These are phyloP conservation scores for Angomonas deanei DNA, from an alignment of 208 protist species.

Conservation along the genomic window DNA sequence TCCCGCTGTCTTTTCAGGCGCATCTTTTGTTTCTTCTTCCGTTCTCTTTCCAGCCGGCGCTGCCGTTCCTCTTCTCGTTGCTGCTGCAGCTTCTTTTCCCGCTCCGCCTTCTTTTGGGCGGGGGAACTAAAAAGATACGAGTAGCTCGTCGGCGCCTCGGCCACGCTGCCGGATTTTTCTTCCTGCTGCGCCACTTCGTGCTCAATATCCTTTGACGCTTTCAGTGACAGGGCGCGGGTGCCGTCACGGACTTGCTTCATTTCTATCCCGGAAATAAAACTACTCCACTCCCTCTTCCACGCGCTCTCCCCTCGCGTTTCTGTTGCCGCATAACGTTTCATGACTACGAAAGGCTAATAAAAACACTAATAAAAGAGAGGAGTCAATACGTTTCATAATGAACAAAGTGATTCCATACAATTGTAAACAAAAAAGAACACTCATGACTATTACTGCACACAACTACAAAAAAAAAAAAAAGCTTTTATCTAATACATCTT, in stretches of 20 bases:
- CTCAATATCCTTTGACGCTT: constrained; percentile 50
- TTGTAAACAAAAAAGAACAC: constrained; percentile 6
- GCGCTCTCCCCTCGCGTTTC: constrained; percentile 79
- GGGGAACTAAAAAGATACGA: constrained; percentile 82
- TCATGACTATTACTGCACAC: neutral
- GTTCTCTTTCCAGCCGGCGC: neutral
- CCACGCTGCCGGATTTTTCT: neutral
- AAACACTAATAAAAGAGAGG: neutral
- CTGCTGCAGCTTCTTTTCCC: constrained; percentile 16
- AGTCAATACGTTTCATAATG: neutral
- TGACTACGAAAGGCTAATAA: neutral
- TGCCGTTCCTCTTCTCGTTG: constrained; percentile 16
- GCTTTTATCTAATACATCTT: too few relatives aligned
- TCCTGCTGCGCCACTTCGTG: constrained; percentile 6
- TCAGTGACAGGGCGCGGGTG: constrained; percentile 43
- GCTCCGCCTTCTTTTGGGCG: constrained; percentile 59
- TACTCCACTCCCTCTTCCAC: constrained; percentile 78
- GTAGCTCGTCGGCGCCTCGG: constrained; percentile 26
- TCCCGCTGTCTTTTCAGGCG: constrained; percentile 18
- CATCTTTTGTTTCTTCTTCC: constrained; percentile 3
- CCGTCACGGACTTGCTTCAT: constrained; percentile 71
- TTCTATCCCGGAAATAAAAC: constrained; percentile 80
- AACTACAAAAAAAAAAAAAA: constrained; percentile 15
- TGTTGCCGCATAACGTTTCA: constrained; percentile 54
- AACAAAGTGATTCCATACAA: neutral